Percentiles rank a stretch among this genome's conserved stretches.
phyloP scores from a whole-genome alignment of 1,284 basidiomycete genomes.

The Puccinia sorghi region DNA sequence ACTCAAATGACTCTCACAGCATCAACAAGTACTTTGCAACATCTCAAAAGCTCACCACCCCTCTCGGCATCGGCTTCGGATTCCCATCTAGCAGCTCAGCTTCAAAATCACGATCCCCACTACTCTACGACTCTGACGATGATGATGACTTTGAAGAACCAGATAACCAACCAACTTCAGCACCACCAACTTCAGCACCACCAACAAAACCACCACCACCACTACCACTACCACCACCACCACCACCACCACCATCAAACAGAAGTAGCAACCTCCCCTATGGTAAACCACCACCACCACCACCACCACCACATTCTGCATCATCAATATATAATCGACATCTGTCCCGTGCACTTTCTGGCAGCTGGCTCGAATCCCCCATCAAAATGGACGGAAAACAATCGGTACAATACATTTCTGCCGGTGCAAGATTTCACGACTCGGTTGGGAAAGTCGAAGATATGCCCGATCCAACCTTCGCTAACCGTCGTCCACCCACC shows the following conservation, averaged over 20 bases:
- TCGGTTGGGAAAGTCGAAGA: conserved; percentile 62
- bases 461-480: conserved; percentile 76
- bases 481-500: conserved; percentile 74
- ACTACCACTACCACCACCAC: background rate
- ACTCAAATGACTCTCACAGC: conserved; percentile 3
- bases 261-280: background rate
- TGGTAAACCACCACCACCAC: background rate
- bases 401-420: background rate
- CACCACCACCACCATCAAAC: background rate
- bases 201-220: background rate
- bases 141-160: conserved; percentile 12
- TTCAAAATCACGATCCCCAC: background rate
- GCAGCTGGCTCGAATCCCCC: conserved; percentile 8
- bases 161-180: background rate
- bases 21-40: conserved; percentile 2
- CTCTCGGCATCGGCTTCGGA: background rate
- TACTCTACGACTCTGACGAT: conserved; percentile 21
- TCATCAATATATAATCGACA: background rate
- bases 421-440: background rate
- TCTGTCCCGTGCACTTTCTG: background rate
- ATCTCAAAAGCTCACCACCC: background rate
- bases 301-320: background rate
- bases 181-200: background rate
- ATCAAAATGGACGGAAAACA: conserved; percentile 10
- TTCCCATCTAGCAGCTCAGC: background rate